A percentile compares a stretch with the other conserved stretches of the same genome.
Conservation (phyloP, 1,284 basidiomycete genomes). For the Stereum hirsutum region DNA sequence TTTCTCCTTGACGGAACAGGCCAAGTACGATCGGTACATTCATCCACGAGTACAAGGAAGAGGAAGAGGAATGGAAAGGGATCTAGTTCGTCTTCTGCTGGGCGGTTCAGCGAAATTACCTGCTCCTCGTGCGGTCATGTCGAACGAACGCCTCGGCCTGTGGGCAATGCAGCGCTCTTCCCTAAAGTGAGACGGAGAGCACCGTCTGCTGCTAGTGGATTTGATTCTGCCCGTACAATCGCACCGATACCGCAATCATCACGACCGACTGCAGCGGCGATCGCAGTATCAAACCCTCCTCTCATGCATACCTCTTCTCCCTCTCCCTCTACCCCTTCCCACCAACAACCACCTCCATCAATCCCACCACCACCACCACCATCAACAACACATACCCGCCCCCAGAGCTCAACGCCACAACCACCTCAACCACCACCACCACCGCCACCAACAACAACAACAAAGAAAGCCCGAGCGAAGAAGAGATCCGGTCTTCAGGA, state of each 20-base stretch:
- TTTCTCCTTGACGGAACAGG: constrained; percentile 26
- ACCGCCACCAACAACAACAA: constrained; percentile 3
- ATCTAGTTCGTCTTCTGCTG: not conserved
- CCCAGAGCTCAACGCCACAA: not conserved
- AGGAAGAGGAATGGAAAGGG: constrained; percentile 5
- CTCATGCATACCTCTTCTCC: not conserved
- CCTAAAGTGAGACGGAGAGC: not conserved
- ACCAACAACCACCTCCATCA: not conserved
- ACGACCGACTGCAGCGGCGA: too few species aligned
- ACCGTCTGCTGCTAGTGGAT: too few species aligned
- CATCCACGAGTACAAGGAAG: constrained; percentile 17
- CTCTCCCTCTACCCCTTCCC: not conserved
- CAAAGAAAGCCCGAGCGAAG: constrained; percentile 26
- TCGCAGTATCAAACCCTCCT: not conserved
- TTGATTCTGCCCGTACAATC: too few species aligned
- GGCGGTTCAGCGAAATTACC: constrained; percentile 3
- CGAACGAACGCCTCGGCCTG: constrained; percentile 8
- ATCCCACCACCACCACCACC: not conserved
- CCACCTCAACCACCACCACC: not conserved
- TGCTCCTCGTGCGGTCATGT: constrained; percentile 13
- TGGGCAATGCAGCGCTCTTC: constrained; percentile 6
- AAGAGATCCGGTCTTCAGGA: constrained; percentile 46
- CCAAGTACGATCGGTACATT: too few species aligned
- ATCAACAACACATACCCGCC: not conserved
- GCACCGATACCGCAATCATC: too few species aligned